A percentile compares a stretch with the other conserved stretches of the same genome.
These are phyloP conservation scores for Millerozyma miso DNA, from an alignment of 805 yeast genomes.

Conservation along the genomic window DNA sequence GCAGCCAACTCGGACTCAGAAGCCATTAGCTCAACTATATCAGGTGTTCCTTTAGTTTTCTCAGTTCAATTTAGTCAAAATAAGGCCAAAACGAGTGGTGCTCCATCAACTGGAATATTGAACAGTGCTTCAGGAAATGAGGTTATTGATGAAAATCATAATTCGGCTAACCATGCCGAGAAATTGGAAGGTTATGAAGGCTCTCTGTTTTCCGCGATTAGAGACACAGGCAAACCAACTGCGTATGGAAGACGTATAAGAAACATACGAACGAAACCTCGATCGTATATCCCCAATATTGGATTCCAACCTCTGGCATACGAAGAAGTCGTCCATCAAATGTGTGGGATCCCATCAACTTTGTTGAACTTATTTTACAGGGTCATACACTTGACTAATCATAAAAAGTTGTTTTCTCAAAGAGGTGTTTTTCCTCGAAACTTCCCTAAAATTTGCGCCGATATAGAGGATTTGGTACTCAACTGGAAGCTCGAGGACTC, in stretches of 20 bases:
- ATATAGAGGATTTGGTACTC: slow-evolving; percentile 45
- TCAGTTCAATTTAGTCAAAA: not conserved
- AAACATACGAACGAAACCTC: not conserved
- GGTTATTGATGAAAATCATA: not conserved
- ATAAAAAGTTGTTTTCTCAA: slow-evolving; percentile 42
- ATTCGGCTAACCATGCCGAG: not conserved
- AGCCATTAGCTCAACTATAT: not conserved
- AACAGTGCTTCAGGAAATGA: not conserved
- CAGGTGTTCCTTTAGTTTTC: not conserved
- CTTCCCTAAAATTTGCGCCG: slow-evolving; percentile 54
- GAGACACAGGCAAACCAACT: not conserved
- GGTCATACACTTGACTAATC: slow-evolving; percentile 46
- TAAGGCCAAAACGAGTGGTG: slow-evolving; percentile 1
- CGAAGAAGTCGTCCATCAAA: slow-evolving; percentile 30
- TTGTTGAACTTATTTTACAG: slow-evolving; percentile 45
- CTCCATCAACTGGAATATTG: not conserved
- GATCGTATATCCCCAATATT: slow-evolving; percentile 6
- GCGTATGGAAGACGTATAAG: not conserved
- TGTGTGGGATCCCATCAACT: slow-evolving; percentile 46
- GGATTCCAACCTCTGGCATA: slow-evolving; percentile 12
- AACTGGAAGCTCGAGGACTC: slow-evolving; percentile 39
- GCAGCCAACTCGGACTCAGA: not conserved
- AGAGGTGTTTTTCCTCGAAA: slow-evolving; percentile 45
- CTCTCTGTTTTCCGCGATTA: no score
- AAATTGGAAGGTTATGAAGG: not conserved